phyloP scores from a whole-genome alignment of 208 protist genomes.

The Paratrypanosoma confusum region DNA sequence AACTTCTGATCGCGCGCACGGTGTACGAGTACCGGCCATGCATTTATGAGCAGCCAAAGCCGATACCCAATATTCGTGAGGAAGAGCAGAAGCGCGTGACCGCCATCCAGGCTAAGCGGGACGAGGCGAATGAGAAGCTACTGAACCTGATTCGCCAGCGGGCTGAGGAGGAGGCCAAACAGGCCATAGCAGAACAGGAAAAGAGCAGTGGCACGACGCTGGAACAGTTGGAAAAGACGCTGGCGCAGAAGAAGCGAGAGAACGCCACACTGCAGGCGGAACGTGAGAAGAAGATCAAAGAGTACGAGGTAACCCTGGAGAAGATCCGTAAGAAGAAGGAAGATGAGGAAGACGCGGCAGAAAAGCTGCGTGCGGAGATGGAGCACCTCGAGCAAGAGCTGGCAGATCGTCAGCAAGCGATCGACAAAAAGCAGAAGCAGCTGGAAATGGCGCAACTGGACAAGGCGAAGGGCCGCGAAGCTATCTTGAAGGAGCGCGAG shows the following conservation, averaged over 20 bases:
- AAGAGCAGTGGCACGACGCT: slow-evolving; percentile 62
- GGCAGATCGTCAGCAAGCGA: slow-evolving; percentile 43
- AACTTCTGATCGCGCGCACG: slow-evolving; percentile 64
- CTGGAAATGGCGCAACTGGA: slow-evolving; percentile 82
- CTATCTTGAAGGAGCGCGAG: slow-evolving; percentile 62
- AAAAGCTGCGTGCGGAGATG: slow-evolving; percentile 70
- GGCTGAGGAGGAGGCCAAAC: slow-evolving; percentile 59
- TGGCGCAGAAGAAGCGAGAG: slow-evolving; percentile 71
- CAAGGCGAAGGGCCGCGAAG: slow-evolving; percentile 73
- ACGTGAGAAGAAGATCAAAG: slow-evolving; percentile 52
- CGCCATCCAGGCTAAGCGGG: slow-evolving; percentile 64
- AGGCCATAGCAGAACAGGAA: slow-evolving; percentile 74
- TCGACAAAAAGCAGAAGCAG: slow-evolving; percentile 73
- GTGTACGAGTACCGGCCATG: slow-evolving; percentile 88
- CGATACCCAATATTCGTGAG: slow-evolving; percentile 78
- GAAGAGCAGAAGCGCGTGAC: slow-evolving; percentile 76
- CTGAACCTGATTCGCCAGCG: slow-evolving; percentile 44
- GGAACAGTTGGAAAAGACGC: slow-evolving; percentile 54
- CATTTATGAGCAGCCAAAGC: slow-evolving; percentile 76
- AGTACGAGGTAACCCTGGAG: slow-evolving; percentile 83
- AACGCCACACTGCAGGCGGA: slow-evolving; percentile 64
- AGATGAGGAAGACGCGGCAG: slow-evolving; percentile 58
- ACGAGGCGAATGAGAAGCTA: slow-evolving; percentile 67
- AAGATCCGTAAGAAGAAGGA: slow-evolving; percentile 85
- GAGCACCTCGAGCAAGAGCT: slow-evolving; percentile 73